These are phyloP conservation scores for Chenopodium formosanum DNA, from an alignment of 148 eudicot genomes.

Conservation along the genomic window DNA sequence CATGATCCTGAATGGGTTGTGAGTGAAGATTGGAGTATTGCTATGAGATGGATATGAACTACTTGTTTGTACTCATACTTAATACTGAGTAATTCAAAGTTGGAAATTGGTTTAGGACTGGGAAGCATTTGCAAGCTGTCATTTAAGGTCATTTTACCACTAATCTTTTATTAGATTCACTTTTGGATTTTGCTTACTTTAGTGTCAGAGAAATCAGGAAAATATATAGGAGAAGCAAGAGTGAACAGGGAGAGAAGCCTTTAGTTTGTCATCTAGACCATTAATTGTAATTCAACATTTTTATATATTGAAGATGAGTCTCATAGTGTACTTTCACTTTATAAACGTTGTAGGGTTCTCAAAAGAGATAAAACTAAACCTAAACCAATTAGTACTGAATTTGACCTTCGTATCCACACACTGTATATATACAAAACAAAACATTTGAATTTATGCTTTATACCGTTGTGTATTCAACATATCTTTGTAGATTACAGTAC, in stretches of 20 bases:
- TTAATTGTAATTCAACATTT: not conserved
- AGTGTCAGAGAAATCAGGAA: not conserved
- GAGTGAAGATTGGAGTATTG: not conserved
- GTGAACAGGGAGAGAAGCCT: not conserved
- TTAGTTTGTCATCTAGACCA: not conserved
- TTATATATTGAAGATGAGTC: not conserved
- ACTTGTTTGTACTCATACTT: not conserved
- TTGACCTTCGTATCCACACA: not conserved
- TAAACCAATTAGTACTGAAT: not conserved
- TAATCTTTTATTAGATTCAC: not conserved
- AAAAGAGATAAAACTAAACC: not conserved
- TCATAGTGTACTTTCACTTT: no score
- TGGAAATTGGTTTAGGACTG: not conserved
- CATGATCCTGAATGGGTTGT: not conserved
- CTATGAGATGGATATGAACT: not conserved
- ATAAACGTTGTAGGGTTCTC: not conserved
- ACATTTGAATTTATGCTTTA: not conserved
- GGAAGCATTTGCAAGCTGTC: not conserved
- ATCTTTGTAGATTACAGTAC: not conserved
- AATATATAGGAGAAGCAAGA: not conserved
- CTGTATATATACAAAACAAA: not conserved
- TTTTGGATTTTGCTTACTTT: slow-evolving; percentile 3
- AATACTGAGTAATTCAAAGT: not conserved
- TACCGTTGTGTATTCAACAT: not conserved
- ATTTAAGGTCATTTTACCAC: not conserved